Conservation (phyloP, 2,329 filamentous ascomycete species). For the Fusarium algeriense region DNA sequence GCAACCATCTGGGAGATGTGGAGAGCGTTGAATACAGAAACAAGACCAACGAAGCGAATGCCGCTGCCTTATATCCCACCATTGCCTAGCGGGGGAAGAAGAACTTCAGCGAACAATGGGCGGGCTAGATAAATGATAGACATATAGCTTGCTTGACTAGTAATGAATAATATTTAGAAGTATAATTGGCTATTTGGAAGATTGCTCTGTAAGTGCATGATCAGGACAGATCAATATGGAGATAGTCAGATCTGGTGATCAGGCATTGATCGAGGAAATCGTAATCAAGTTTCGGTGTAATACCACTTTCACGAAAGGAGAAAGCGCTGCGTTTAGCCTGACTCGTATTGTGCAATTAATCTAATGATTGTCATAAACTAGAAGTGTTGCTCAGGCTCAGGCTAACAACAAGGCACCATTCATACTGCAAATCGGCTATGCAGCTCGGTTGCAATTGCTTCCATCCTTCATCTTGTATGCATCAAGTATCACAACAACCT, state of each 20-base stretch:
- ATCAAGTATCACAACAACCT: background rate
- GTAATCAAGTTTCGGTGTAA: background rate
- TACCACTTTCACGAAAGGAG: background rate
- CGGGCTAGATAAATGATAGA: conserved; percentile 44
- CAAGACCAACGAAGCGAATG: conserved; percentile 60
- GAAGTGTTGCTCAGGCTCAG: background rate
- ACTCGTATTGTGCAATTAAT: background rate
- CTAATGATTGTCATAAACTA: conserved; percentile 17
- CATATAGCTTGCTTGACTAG: background rate
- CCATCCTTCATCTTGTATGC: background rate
- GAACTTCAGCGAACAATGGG: conserved; percentile 47
- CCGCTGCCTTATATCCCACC: conserved; percentile 52
- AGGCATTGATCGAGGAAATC: background rate
- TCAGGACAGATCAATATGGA: background rate
- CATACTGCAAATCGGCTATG: background rate
- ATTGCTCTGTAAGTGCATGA: background rate
- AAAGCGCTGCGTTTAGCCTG: background rate
- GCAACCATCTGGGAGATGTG: conserved; percentile 89
- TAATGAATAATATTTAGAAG: conserved; percentile 10
- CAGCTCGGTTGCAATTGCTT: conserved; percentile 15
- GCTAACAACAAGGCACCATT: background rate
- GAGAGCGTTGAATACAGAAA: conserved; percentile 71
- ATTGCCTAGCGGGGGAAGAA: conserved; percentile 50
- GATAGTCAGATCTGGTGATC: background rate
- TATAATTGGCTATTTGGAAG: background rate